These are phyloP conservation scores for Gastrolobium bilobum DNA, from an alignment of 306 rosid genomes.

Conservation along the genomic window DNA sequence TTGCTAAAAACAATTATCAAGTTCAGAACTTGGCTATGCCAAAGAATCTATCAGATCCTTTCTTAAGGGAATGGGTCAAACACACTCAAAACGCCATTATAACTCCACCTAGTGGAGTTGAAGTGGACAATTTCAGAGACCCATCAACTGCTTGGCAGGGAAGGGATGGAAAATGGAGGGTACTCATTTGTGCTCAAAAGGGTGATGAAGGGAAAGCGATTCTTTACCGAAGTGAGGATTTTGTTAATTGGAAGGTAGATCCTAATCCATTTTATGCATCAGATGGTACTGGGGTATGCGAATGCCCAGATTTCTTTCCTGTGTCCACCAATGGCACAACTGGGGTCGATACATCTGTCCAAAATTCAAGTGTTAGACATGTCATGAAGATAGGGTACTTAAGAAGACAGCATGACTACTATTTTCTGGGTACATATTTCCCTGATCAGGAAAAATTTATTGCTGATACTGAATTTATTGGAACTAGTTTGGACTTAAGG, in stretches of 20 bases:
- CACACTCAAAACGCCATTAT: slow-evolving; percentile 53
- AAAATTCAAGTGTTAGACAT: slow-evolving; percentile 44
- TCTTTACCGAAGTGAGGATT: slow-evolving; percentile 55
- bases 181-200: slow-evolving; percentile 53
- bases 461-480: slow-evolving; percentile 50
- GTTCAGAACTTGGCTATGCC: slow-evolving; percentile 60
- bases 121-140: slow-evolving; percentile 58
- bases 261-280: slow-evolving; percentile 49
- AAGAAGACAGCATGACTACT: slow-evolving; percentile 45
- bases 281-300: slow-evolving; percentile 53
- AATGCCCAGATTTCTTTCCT: slow-evolving; percentile 61
- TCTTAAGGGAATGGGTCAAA: slow-evolving; percentile 61
- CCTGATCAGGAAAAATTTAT: slow-evolving; percentile 46
- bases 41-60: slow-evolving; percentile 57
- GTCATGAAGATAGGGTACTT: slow-evolving; percentile 55
- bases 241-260: slow-evolving; percentile 51
- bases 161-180: slow-evolving; percentile 54
- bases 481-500: slow-evolving; percentile 48
- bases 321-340: slow-evolving; percentile 45
- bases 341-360: slow-evolving; percentile 56
- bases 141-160: slow-evolving; percentile 70
- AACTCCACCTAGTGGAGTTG: slow-evolving; percentile 49
- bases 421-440: slow-evolving; percentile 55
- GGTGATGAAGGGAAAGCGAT: slow-evolving; percentile 53
- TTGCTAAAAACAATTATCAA: slow-evolving; percentile 43